phyloP scores from a whole-genome alignment of 352 stramenopile species.

The Achlya hypogyna region DNA sequence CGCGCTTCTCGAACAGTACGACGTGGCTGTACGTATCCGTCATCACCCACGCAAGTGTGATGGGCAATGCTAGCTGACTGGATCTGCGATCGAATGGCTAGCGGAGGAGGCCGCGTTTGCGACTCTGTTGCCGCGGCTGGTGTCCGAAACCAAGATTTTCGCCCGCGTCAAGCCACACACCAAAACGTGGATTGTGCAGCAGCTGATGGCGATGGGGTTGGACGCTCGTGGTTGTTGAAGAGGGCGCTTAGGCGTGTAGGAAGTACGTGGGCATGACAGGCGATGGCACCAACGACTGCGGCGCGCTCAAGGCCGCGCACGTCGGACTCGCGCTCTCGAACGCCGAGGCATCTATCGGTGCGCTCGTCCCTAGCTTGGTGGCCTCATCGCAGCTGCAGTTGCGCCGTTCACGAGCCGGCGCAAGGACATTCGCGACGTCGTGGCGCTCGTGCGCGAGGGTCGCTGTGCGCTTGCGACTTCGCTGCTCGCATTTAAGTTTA shows the following conservation, averaged over 20 bases:
- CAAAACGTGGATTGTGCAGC: conserved; percentile 75
- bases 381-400: conserved; percentile 33
- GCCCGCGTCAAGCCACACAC: conserved; percentile 59
- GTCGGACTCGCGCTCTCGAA: conserved; percentile 82
- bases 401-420: conserved; percentile 85
- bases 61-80: not conserved
- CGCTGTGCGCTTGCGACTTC: conserved; percentile 83
- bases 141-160: conserved; percentile 58
- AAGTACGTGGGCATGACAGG: conserved; percentile 60
- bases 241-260: conserved; percentile 1
- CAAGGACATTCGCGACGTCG: conserved; percentile 73
- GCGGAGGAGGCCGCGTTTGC: not conserved
- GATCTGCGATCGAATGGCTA: not conserved
- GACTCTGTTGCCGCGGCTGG: conserved; percentile 23
- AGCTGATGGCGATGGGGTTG: conserved; percentile 36
- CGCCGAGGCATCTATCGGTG: conserved; percentile 69
- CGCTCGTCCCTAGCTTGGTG: not conserved
- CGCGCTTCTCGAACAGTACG: conserved; percentile 40
- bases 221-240: not conserved
- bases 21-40: conserved; percentile 37
- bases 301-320: conserved; percentile 85
- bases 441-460: conserved; percentile 81
- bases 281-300: conserved; percentile 83
- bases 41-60: no score
- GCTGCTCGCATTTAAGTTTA: conserved; percentile 86